phyloP scores from a whole-genome alignment of 176 grass and related monocot species.

The Musa acuminata region DNA sequence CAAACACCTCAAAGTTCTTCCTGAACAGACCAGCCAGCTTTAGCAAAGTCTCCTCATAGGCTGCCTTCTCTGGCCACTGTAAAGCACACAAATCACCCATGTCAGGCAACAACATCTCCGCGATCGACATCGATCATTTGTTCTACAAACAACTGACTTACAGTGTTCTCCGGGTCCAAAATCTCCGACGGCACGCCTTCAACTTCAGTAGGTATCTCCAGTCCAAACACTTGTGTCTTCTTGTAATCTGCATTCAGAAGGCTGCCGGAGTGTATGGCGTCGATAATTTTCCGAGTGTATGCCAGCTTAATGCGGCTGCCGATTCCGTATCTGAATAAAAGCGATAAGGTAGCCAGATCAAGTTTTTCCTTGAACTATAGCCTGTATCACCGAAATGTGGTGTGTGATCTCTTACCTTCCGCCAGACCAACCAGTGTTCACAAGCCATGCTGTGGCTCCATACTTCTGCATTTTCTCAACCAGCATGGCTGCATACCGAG shows the following conservation, averaged over 20 bases:
- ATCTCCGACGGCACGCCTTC: constrained; percentile 81
- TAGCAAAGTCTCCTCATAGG: constrained; percentile 71
- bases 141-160: constrained; percentile 21
- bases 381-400: not conserved
- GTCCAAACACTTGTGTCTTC: constrained; percentile 79
- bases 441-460: constrained; percentile 86
- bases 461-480: constrained; percentile 95
- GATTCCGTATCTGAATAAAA: constrained; percentile 57
- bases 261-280: constrained; percentile 91
- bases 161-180: constrained; percentile 84
- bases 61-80: constrained; percentile 73
- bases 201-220: constrained; percentile 75
- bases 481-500: constrained; percentile 93
- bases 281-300: constrained; percentile 88
- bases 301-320: constrained; percentile 74
- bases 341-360: not conserved
- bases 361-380: not conserved
- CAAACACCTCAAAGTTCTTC: constrained; percentile 94
- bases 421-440: constrained; percentile 97
- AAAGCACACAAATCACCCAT: no score
- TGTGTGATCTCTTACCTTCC: constrained; percentile 43
- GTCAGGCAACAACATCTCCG: no score
- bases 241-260: constrained; percentile 70
- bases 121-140: not conserved
- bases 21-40: constrained; percentile 83